Evolutionary conservation across 176 grass and related monocot genomes (phyloP).

Genomic region (Eleusine indica): DNA sequence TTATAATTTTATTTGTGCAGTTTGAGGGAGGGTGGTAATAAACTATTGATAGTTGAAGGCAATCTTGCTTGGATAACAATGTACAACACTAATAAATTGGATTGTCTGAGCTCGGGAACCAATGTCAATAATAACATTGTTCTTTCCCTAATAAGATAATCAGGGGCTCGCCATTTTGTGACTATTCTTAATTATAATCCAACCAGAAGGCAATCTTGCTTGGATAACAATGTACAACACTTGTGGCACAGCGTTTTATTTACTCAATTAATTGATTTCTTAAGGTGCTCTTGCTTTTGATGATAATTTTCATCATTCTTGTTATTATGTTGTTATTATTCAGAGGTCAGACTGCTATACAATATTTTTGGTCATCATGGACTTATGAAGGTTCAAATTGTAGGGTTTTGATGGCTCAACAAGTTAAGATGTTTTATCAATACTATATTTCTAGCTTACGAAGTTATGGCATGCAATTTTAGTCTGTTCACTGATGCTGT

Average conservation of each 20-base stretch:
- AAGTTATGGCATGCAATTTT: not conserved
- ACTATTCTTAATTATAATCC: slow-evolving; percentile 9
- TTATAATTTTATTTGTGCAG: not conserved
- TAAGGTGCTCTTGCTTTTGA: not conserved
- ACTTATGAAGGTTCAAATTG: not conserved
- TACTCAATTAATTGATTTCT: not conserved
- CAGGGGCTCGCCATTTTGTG: slow-evolving; percentile 13
- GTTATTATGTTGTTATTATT: not conserved
- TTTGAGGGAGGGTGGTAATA: slow-evolving; percentile 29
- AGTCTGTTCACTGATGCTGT: not conserved
- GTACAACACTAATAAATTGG: too few relatives aligned
- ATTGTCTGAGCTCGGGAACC: slow-evolving; percentile 6
- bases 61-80: too few relatives aligned
- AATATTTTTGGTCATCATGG: slow-evolving; percentile 9
- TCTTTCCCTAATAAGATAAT: slow-evolving; percentile 39
- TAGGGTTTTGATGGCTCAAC: not conserved
- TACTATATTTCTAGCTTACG: not conserved
- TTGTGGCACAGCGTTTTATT: not conserved
- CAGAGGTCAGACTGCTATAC: not conserved
- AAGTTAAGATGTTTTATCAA: not conserved
- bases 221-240: not conserved
- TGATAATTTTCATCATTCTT: not conserved
- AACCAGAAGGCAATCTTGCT: not conserved
- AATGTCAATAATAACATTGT: not conserved
- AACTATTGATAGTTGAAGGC: slow-evolving; percentile 14